Base-by-base conservation (phyloP, 768 basidiomycete species). In the Lactifluus piperatus region DNA sequence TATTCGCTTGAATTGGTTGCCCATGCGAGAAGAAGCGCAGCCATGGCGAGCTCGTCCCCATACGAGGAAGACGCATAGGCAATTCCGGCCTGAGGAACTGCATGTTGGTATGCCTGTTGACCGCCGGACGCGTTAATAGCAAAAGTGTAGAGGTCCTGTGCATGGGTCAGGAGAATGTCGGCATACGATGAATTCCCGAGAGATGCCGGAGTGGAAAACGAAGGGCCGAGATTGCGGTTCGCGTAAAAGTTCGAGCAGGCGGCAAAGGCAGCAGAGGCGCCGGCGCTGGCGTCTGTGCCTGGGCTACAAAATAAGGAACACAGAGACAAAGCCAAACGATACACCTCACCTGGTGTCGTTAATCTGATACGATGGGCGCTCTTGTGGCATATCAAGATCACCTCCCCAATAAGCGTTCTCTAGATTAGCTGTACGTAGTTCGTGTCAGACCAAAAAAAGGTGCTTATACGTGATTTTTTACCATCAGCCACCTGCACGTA, bases 341-440 rank as follows among this genome's bases (percentile, higher is more conserved):
- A 56, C 10, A 30, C 9, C 67, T 41, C 62, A 80, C 80, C 69
- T 74, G 0, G 85, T 85, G 56, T 77, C 71, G 64, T 94, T 93
- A 64, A 97, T 83, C 64, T 84, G 82, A 72, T 81, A 94, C 1
- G 87, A 82, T 1, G 86, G 81, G 37, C 94, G 83, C 24, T 84
- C 81, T 16, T 71, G 71, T 11, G 92, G 92, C 51, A 97, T 89
- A 58, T 76, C 76, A 48, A 76, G 77, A 65, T 97, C 94, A 11
- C 87, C 90, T 60, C 91, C 94, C 92, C 94, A 95, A 68, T 97
- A 97, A 2, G 77, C 77, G 65, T 88, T 80, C 68, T 93, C 88
- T 20, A 80, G 67, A 55, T 81, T 72, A 26, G 75, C 86, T 84
- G 27, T 24, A 27, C 22, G 26, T 30, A 34, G 24, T 45, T 26